These are phyloP conservation scores for Lotus japonicus DNA, from an alignment of 306 rosid species.

Conservation along the genomic window DNA sequence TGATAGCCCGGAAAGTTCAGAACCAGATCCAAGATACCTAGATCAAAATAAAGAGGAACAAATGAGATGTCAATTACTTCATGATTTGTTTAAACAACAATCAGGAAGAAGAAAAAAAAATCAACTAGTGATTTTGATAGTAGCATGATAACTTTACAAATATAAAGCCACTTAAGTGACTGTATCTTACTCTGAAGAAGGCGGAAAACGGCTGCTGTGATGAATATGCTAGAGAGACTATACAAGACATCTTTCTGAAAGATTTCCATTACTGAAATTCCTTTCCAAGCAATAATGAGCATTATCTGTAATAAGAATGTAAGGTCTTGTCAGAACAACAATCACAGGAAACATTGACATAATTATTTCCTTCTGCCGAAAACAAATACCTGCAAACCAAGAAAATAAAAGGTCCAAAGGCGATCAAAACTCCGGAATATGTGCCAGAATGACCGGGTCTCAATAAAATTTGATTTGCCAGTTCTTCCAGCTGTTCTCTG, in stretches of 20 bases:
- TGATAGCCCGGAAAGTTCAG: conserved; percentile 88
- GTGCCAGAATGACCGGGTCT: conserved; percentile 89
- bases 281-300: conserved; percentile 71
- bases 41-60: conserved; percentile 22
- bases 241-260: conserved; percentile 56
- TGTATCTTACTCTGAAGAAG: conserved; percentile 71
- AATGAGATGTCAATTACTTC: conserved; percentile 7
- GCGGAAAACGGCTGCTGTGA: conserved; percentile 91
- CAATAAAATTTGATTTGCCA: conserved; percentile 81
- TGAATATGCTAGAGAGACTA: conserved; percentile 77
- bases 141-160: conserved; percentile 4
- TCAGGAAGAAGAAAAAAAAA: neutral
- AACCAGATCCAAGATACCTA: conserved; percentile 74
- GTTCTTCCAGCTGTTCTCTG: conserved; percentile 50
- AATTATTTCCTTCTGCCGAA: conserved; percentile 18
- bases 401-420: conserved; percentile 85
- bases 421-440: conserved; percentile 89
- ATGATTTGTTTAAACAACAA: conserved; percentile 1
- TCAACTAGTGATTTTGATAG: conserved; percentile 10
- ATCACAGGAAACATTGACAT: neutral
- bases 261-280: conserved; percentile 46
- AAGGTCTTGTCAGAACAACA: conserved; percentile 18
- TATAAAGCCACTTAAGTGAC: conserved; percentile 19
- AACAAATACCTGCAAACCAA: conserved; percentile 73
- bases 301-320: conserved; percentile 45